Conservation (phyloP, 2,329 filamentous ascomycete genomes). For the Diaporthe vaccinii region DNA sequence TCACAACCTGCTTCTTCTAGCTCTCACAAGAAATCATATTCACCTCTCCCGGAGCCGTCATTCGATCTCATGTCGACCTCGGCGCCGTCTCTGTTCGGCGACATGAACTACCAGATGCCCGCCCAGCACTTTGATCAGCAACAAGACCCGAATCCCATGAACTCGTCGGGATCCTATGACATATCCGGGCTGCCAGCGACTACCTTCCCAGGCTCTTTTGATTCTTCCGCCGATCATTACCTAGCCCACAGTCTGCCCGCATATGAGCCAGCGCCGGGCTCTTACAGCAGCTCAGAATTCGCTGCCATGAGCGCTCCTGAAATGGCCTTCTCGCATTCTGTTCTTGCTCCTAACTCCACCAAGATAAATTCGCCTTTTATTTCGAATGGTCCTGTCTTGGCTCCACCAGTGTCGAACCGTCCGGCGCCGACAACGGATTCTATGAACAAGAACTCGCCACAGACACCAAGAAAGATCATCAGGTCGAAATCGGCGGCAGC, state of each 20-base stretch:
- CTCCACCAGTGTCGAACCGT: constrained; percentile 32
- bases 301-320: constrained; percentile 31
- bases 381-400: constrained; percentile 37
- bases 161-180: constrained; percentile 25
- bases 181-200: constrained; percentile 19
- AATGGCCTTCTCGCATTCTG: constrained; percentile 35
- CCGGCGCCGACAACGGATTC: constrained; percentile 38
- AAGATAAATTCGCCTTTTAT: constrained; percentile 39
- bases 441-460: constrained; percentile 39
- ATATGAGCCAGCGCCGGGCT: constrained; percentile 26
- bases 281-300: constrained; percentile 35
- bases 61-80: constrained; percentile 42
- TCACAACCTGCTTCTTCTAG: constrained; percentile 37
- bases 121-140: constrained; percentile 38
- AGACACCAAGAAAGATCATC: constrained; percentile 39
- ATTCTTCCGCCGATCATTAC: constrained; percentile 34
- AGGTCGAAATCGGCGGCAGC: constrained; percentile 35
- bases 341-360: constrained; percentile 33
- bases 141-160: constrained; percentile 32
- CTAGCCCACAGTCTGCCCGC: constrained; percentile 23
- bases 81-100: constrained; percentile 38
- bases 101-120: constrained; percentile 38
- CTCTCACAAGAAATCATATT: constrained; percentile 38
- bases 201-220: constrained; percentile 37
- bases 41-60: constrained; percentile 38